These are phyloP conservation scores for Kregervanrija pseudodelftensis DNA, from an alignment of 805 yeast genomes.

Conservation along the genomic window DNA sequence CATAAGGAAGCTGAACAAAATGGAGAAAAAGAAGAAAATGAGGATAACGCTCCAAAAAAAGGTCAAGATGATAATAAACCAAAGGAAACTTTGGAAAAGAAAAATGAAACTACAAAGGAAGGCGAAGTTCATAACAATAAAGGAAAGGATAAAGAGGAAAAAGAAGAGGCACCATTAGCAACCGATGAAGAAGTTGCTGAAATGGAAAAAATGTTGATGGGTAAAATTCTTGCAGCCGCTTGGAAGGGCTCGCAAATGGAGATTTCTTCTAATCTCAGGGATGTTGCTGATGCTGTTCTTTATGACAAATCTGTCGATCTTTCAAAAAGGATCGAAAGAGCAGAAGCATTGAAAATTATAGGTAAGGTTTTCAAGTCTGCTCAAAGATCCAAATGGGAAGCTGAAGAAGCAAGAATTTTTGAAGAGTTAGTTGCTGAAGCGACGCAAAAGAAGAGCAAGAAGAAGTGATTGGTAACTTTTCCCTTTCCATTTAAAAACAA, in stretches of 20 bases:
- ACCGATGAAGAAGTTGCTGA: constrained; percentile 60
- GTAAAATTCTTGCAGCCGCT: constrained; percentile 86
- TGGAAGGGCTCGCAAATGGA: constrained; percentile 94
- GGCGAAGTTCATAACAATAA: not conserved
- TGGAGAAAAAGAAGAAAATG: constrained; percentile 3
- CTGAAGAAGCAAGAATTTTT: constrained; percentile 84
- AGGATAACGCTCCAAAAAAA: constrained; percentile 2
- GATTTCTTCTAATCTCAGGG: constrained; percentile 69
- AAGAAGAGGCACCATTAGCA: constrained; percentile 27
- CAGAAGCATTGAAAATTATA: constrained; percentile 67
- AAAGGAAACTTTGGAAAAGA: not conserved
- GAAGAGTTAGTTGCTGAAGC: constrained; percentile 93
- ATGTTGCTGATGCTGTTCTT: constrained; percentile 73
- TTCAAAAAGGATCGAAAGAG: constrained; percentile 62
- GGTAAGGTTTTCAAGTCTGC: constrained; percentile 65
- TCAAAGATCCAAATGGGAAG: constrained; percentile 77
- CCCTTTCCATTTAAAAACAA: not conserved
- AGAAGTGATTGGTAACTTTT: constrained; percentile 18
- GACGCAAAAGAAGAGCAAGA: constrained; percentile 50
- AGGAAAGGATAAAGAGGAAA: constrained; percentile 19
- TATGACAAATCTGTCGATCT: constrained; percentile 57
- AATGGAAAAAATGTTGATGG: constrained; percentile 74
- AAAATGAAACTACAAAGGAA: not conserved
- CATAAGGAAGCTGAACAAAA: constrained; percentile 15
- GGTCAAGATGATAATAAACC: not conserved